Percentiles rank a stretch among this genome's conserved stretches.
Evolutionary conservation across 1,139 yeast species (phyloP).

Genomic region (Suhomyces taliae): DNA sequence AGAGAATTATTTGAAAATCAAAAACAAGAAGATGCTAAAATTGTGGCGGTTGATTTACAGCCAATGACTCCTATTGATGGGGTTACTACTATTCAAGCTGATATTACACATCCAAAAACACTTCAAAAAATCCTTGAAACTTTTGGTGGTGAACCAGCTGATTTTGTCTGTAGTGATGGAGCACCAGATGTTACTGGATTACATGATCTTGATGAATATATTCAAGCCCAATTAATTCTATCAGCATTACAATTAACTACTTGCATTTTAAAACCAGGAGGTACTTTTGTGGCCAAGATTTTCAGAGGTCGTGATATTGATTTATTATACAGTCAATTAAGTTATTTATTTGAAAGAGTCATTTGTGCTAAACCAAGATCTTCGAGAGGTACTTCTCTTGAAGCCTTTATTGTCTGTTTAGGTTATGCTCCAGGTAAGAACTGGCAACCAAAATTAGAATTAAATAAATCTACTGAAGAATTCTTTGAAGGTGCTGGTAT

Average conservation of each 20-base stretch:
- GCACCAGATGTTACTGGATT: conserved; percentile 98
- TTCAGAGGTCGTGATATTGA: conserved; percentile 96
- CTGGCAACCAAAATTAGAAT: conserved; percentile 70
- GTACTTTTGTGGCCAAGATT: conserved; percentile 91
- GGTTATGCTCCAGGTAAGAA: conserved; percentile 80
- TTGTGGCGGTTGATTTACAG: conserved; percentile 92
- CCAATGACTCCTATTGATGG: conserved; percentile 95
- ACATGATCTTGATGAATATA: conserved; percentile 94
- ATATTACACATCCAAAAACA: conserved; percentile 93
- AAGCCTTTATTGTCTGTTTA: conserved; percentile 88
- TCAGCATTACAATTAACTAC: conserved; percentile 91
- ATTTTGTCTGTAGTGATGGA: conserved; percentile 94
- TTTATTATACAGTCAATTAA: conserved; percentile 82
- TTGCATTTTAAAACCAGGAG: conserved; percentile 83
- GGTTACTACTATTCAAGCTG: conserved; percentile 89
- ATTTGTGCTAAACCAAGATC: conserved; percentile 95
- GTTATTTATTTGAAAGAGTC: conserved; percentile 78
- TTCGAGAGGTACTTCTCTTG: conserved; percentile 90
- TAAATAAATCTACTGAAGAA: conserved; percentile 71
- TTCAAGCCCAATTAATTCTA: conserved; percentile 89
- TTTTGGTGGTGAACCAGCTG: conserved; percentile 91
- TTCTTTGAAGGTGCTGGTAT: conserved; percentile 69
- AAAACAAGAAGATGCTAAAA: conserved; percentile 52
- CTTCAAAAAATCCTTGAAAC: conserved; percentile 68
- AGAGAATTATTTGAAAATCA: conserved; percentile 54